Conservation (phyloP, 257 asterid species). For the Solanum appendiculatum region DNA sequence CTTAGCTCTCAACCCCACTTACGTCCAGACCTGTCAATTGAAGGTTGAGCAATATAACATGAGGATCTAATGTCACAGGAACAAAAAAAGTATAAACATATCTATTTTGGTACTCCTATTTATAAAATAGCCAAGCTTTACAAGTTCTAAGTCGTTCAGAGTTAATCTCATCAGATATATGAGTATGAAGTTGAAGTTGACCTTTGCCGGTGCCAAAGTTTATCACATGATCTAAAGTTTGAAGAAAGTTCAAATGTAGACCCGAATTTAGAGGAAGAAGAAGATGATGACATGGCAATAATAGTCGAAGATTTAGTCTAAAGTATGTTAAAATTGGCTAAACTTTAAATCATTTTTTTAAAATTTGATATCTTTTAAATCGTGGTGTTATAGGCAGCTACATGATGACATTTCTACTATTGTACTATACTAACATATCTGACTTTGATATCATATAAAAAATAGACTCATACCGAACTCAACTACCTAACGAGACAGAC, state of each 20-base stretch:
- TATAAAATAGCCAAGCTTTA: not conserved
- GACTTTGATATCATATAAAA: not conserved
- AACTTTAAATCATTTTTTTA: not conserved
- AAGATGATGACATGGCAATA: not conserved
- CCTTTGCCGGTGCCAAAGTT: not conserved
- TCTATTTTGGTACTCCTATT: not conserved
- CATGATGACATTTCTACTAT: not conserved
- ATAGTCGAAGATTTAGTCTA: not conserved
- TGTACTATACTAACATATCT: not conserved
- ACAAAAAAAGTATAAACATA: not conserved
- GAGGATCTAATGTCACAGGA: not conserved
- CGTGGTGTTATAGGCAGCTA: not conserved
- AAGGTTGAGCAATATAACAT: not conserved
- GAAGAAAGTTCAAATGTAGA: not conserved
- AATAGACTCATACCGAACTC: not conserved
- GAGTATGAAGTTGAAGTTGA: not conserved
- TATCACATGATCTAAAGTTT: not conserved
- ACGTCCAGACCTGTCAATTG: rapidly evolving
- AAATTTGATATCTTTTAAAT: not conserved
- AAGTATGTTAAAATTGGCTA: not conserved
- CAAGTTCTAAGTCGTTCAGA: not conserved
- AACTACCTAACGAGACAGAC: not conserved
- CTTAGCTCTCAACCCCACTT: not conserved
- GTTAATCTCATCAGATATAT: not conserved
- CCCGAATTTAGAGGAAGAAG: not conserved